Percentiles rank a stretch among this genome's conserved stretches.
phyloP scores from a whole-genome alignment of 2,329 filamentous ascomycete species.

The Chaetomiaceae sp. region DNA sequence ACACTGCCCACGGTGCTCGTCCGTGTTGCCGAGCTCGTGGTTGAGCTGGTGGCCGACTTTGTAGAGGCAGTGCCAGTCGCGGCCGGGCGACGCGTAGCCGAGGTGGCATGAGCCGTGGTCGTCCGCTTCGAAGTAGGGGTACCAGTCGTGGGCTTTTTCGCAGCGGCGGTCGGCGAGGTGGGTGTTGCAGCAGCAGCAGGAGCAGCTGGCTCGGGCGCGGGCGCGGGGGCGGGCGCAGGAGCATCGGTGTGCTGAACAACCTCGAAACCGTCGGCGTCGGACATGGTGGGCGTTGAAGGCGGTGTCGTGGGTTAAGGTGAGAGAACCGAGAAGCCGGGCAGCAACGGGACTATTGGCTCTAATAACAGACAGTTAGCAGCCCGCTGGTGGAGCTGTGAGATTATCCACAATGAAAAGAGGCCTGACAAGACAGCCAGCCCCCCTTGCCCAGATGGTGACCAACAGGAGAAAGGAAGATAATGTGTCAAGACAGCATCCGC shows the following conservation, averaged over 20 bases:
- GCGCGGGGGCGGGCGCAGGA: constrained; percentile 1
- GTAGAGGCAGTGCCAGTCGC: constrained; percentile 26
- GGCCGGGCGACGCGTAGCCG: constrained; percentile 26
- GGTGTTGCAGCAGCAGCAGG: constrained; percentile 21
- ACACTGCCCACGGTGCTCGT: constrained; percentile 27
- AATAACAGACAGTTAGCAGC: constrained; percentile 5
- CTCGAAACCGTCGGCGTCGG: constrained; percentile 31
- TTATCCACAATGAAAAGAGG: constrained; percentile 8
- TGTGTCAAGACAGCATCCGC: background rate
- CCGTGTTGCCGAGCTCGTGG: constrained; percentile 27
- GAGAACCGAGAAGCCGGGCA: background rate
- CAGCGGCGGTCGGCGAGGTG: constrained; percentile 15
- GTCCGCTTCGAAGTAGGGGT: constrained; percentile 25
- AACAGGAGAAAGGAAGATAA: background rate
- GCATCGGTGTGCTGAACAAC: constrained; percentile 29
- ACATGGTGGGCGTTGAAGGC: constrained; percentile 28
- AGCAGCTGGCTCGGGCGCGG: background rate
- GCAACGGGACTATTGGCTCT: background rate
- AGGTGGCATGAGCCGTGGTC: constrained; percentile 19
- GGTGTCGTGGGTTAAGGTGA: background rate
- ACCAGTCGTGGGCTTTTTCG: constrained; percentile 22
- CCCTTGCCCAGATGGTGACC: background rate
- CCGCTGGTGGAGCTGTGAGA: constrained; percentile 3
- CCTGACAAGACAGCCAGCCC: background rate
- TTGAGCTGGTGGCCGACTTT: constrained; percentile 29